A percentile compares a stretch with the other conserved stretches of the same genome.
These are phyloP conservation scores for Lenwebbia sp. DNA, from an alignment of 345 rosid species.

Conservation along the genomic window DNA sequence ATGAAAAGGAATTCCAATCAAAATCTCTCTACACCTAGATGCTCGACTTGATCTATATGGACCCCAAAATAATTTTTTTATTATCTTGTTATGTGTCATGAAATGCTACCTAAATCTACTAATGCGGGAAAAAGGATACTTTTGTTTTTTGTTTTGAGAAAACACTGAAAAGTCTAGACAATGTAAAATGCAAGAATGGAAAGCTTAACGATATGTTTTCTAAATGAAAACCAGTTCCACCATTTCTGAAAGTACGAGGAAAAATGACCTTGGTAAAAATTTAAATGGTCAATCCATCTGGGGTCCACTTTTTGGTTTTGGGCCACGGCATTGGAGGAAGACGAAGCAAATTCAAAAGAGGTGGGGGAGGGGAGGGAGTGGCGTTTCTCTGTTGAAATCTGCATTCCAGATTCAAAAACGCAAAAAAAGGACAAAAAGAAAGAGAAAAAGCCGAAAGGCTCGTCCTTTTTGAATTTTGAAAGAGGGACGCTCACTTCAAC, in stretches of 20 bases:
- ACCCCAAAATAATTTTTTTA: no score
- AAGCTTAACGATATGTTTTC: neutral
- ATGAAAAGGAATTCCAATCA: neutral
- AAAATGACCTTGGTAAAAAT: neutral
- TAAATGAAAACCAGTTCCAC: neutral
- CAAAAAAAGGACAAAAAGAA: no score
- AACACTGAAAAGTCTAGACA: neutral
- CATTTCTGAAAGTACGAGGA: neutral
- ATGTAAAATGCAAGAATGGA: neutral
- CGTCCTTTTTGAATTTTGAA: neutral
- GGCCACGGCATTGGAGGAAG: neutral
- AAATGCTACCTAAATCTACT: neutral
- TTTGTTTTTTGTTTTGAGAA: no score
- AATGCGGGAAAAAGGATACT: no score
- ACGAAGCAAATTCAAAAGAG: neutral
- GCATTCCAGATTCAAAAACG: neutral
- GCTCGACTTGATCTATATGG: neutral
- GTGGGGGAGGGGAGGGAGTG: neutral
- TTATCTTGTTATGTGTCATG: no score
- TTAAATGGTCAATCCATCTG: neutral
- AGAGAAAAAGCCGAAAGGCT: no score
- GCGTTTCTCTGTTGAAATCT: neutral
- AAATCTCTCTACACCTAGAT: neutral
- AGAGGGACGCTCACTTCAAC: neutral
- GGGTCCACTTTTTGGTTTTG: neutral